Percentiles rank a stretch among this genome's conserved stretches.
Evolutionary conservation across 345 rosid genomes (phyloP).

Genomic region (Aurinia saxatilis): DNA sequence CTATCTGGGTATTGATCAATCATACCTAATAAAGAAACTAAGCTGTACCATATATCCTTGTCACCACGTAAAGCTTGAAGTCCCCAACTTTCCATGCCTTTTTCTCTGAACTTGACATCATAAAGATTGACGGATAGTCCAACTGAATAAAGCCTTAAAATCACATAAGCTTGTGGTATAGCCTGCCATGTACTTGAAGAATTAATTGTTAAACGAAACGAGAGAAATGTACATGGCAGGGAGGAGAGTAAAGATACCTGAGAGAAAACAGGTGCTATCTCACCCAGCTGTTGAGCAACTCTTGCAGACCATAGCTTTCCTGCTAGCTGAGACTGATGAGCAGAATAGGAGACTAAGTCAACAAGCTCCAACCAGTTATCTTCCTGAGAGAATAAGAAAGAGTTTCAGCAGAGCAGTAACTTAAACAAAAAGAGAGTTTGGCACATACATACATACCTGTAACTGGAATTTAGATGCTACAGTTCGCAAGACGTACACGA

Average conservation of each 20-base stretch:
- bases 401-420: neutral
- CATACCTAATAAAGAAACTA: conserved; percentile 34
- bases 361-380: neutral
- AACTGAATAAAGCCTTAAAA: conserved; percentile 54
- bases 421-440: too few species aligned
- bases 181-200: conserved; percentile 34
- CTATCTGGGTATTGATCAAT: neutral
- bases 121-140: conserved; percentile 33
- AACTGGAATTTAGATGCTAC: neutral
- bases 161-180: conserved; percentile 33
- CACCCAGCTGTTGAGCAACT: neutral
- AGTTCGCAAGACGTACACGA: neutral
- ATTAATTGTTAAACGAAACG: neutral
- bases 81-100: conserved; percentile 21
- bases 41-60: conserved; percentile 25
- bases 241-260: neutral
- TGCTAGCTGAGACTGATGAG: neutral
- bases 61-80: conserved; percentile 30
- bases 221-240: neutral
- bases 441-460: neutral
- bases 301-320: neutral
- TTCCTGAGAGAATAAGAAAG: neutral
- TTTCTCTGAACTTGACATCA: conserved; percentile 11
- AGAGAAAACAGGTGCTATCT: neutral
- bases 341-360: neutral